Percentiles rank a stretch among this genome's conserved stretches.
Evolutionary conservation across 352 stramenopile genomes (phyloP).

Genomic region (Phytophthora citricola): DNA sequence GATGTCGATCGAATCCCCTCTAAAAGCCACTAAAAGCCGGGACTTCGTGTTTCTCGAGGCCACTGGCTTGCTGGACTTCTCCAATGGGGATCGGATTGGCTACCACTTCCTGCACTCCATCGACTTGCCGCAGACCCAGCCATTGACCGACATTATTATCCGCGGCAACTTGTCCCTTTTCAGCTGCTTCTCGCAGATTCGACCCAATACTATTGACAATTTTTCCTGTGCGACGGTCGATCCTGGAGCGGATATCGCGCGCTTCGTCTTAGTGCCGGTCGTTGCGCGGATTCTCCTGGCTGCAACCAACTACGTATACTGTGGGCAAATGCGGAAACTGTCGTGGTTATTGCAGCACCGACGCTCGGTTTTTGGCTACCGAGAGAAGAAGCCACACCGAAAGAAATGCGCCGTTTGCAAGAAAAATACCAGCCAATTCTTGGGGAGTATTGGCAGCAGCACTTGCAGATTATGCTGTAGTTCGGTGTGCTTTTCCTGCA

Average conservation of each 20-base stretch:
- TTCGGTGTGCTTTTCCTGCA: constrained; percentile 40
- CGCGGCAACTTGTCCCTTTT: constrained; percentile 47
- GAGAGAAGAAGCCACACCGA: background rate
- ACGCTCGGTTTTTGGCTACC: background rate
- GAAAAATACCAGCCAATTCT: constrained; percentile 22
- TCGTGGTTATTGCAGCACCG: constrained; percentile 39
- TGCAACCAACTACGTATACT: constrained; percentile 40
- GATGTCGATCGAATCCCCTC: constrained; percentile 30
- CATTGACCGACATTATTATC: constrained; percentile 31
- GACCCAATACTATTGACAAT: constrained; percentile 38
- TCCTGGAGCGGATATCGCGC: constrained; percentile 25
- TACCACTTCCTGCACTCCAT: constrained; percentile 29
- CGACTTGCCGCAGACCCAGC: constrained; percentile 38
- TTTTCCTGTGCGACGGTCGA: constrained; percentile 35
- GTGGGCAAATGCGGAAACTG: constrained; percentile 57
- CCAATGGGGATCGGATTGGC: constrained; percentile 1
- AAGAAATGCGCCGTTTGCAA: constrained; percentile 28
- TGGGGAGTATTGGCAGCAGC: constrained; percentile 26
- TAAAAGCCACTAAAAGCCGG: background rate
- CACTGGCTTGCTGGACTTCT: background rate
- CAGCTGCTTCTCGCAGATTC: constrained; percentile 44
- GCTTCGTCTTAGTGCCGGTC: constrained; percentile 23
- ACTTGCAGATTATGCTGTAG: constrained; percentile 31
- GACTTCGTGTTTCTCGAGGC: constrained; percentile 3
- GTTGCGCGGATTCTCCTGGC: constrained; percentile 37